Evolutionary conservation across 225 moss, liverwort and hornwort genomes (phyloP).

Genomic region (Pleurozium schreberi): DNA sequence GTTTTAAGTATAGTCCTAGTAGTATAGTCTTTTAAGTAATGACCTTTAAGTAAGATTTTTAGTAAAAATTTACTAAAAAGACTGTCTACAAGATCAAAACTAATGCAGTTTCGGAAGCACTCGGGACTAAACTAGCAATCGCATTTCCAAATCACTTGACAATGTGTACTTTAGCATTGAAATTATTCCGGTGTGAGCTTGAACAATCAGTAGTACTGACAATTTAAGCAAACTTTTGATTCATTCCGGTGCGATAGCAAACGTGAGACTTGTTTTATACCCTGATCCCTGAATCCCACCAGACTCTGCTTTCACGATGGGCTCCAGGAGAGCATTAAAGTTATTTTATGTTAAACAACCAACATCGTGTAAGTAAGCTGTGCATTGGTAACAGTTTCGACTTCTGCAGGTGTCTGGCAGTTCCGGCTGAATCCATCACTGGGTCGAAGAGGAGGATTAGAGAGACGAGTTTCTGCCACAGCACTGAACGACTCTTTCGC

Average conservation of each 20-base stretch:
- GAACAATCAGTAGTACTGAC: background rate
- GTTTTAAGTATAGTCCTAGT: no score
- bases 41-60: no score
- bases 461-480: background rate
- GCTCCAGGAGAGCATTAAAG: background rate
- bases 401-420: background rate
- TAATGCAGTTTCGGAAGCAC: background rate
- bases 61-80: no score
- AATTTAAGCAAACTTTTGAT: background rate
- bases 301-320: background rate
- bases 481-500: background rate
- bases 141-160: background rate
- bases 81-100: background rate
- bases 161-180: background rate
- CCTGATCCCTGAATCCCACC: no score
- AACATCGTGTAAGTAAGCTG: background rate
- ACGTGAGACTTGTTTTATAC: background rate
- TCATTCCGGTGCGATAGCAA: background rate
- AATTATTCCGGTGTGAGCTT: background rate
- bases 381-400: background rate
- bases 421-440: background rate
- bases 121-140: background rate
- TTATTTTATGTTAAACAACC: background rate
- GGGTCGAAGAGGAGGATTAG: background rate
- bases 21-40: no score